Base-by-base conservation (phyloP, 441 rosid genomes). In the Iberis amara region DNA sequence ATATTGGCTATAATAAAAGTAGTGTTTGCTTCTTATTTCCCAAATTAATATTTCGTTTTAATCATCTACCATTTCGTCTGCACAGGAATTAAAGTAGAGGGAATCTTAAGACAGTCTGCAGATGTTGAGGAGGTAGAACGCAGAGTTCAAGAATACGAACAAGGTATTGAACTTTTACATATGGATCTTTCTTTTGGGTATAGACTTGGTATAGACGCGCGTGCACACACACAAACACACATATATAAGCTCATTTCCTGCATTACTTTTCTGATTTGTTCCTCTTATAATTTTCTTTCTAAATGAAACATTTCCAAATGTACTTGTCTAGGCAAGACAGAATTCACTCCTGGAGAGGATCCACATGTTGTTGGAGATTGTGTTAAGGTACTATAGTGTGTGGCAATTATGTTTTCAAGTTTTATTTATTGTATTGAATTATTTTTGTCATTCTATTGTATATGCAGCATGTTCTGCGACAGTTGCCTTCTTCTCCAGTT, bases 321-420 rank as follows among this genome's bases (percentile, higher is more conserved):
- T 41, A 26, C 26, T 43, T 39, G 10, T 47, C 36, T 70, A 87
- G 98, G 98, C 66, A 87, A 75, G 80, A 85, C 61, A 31, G 92
- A 83, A 63, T 90, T 90, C 73, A 71, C 69, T 68, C 49, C 83
- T 64, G 82, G 81, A 52, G 98, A 90, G 78, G 98, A 90, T 73
- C 92, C 98, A 63, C 95, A 90, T 74, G 86, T 90, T 77, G 71
- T 90, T 73, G 98, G 95, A 68, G 98, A 90, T 77, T 87, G 98
- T 76, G 88, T 90, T 12, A 90, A 90, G 96, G 98, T 90, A 73
- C 47, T 50, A 35, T 72, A 46, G 39, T 32, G 47, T 44, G 21
- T 61, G 48, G 24, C 56, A 44, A 55, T 55, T 70, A 39, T 55
- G 24, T 47, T 40, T 59, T 33, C 47, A 38, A 47, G 39, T 59